Base-by-base conservation (phyloP, 371 early-diverging fungal species). In the Circinella minor region DNA sequence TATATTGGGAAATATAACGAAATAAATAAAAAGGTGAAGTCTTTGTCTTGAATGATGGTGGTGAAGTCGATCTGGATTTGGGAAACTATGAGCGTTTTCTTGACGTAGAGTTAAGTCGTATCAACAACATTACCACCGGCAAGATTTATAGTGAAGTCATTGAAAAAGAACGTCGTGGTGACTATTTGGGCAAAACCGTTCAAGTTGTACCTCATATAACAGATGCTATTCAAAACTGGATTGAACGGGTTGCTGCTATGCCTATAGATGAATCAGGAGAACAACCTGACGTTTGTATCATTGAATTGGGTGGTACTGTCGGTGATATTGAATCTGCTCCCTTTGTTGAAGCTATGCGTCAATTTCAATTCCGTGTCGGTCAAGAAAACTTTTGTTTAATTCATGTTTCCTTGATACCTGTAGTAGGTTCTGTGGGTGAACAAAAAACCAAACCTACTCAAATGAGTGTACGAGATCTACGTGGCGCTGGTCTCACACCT, bases 371-470 rank as follows among this genome's bases (percentile, higher is more conserved):
- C 89, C 95, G 98, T 71, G 98, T 98, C 20, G 99, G 98, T n/a
- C 92, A 91, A 72, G 96, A 96, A 51, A 98, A 99, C 89, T 99
- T 99, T 77, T 93, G 93, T 69, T 79, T 98, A 74, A 96, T 99
- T 71, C 98, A 98, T 76, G 99, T 99, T 15, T 99, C 99, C n/a
- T 88, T 99, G 64, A 91, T 99, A 4, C 98, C 99, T 59, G 93
- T 98, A 5, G 95, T 99, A 37, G 99, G 99, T 34, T 91, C 94
- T 5, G 98, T 98, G 34, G 97, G 96, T 66, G 99, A 99, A 78
- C 98, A 99, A 81, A 99, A 99, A 91, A 99, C 99, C 47, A 99
- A 99, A 89, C 99, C 98, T 64, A 98, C 99, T 9, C 99, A 99
- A 82, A 91, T 94, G 60, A 94, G 96, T 57, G 91, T 98, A 55